These are phyloP conservation scores for Aurinia saxatilis DNA, from an alignment of 345 rosid species.

Conservation along the genomic window DNA sequence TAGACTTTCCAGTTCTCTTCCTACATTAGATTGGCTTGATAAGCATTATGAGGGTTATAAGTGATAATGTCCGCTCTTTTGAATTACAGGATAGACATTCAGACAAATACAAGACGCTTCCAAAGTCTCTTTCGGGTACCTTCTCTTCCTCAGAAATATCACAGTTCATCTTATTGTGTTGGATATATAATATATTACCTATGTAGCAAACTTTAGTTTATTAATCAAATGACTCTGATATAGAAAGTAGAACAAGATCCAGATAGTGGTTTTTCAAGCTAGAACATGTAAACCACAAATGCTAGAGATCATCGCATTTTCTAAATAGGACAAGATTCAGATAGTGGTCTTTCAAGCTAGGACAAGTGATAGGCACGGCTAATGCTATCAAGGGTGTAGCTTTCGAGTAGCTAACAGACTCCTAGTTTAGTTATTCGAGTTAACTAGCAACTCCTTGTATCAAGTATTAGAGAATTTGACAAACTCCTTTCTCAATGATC, in stretches of 20 bases:
- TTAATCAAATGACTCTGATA: background rate
- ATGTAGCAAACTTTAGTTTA: background rate
- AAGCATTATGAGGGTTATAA: background rate
- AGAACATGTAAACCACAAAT: background rate
- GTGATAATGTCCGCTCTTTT: background rate
- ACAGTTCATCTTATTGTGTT: background rate
- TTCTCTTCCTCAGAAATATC: conserved; percentile 6
- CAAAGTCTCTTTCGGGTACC: conserved; percentile 69
- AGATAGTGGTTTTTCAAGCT: background rate
- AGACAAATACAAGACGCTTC: too few species aligned
- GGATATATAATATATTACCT: too few species aligned
- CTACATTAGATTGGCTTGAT: background rate
- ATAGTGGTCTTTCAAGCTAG: too few species aligned
- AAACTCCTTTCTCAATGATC: too few species aligned
- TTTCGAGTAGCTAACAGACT: too few species aligned
- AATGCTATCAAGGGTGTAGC: too few species aligned
- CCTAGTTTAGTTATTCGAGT: too few species aligned
- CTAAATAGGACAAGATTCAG: too few species aligned
- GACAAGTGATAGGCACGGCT: too few species aligned
- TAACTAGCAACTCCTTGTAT: too few species aligned
- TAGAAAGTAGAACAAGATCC: background rate
- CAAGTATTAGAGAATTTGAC: too few species aligned
- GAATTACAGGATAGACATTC: conserved; percentile 84
- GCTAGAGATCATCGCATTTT: background rate
- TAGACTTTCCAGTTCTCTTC: too few species aligned